phyloP scores from a whole-genome alignment of 1,284 basidiomycete genomes.

The Boletus smithii region DNA sequence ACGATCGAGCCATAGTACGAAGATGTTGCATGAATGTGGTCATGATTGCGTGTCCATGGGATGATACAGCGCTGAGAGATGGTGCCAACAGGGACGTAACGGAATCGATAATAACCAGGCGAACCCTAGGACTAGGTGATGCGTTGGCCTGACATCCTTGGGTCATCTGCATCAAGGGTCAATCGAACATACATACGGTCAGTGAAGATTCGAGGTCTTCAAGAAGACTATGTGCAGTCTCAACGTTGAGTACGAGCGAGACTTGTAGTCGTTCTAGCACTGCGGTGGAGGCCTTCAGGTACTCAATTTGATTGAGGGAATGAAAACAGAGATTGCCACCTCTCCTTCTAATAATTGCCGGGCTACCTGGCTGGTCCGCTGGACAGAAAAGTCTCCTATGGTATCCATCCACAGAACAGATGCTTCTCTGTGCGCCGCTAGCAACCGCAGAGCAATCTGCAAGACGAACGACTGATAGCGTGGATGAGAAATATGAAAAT shows the following conservation, averaged over 20 bases:
- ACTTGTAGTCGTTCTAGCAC: slow-evolving; percentile 45
- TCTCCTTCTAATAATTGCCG: slow-evolving; percentile 32
- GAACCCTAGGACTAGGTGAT: slow-evolving; percentile 23
- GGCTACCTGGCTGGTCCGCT: slow-evolving; percentile 43
- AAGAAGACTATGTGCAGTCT: slow-evolving; percentile 48
- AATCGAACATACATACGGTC: slow-evolving; percentile 27
- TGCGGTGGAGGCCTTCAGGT: slow-evolving; percentile 33
- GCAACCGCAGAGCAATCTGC: slow-evolving; percentile 53
- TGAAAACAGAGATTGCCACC: slow-evolving; percentile 28
- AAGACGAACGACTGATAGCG: slow-evolving; percentile 51
- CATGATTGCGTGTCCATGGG: slow-evolving; percentile 77
- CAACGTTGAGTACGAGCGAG: slow-evolving; percentile 56
- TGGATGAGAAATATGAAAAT: slow-evolving; percentile 4
- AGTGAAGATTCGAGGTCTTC: slow-evolving; percentile 38
- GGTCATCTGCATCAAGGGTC: slow-evolving; percentile 1
- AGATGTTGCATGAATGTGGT: slow-evolving; percentile 65
- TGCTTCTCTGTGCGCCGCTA: slow-evolving; percentile 38
- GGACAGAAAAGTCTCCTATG: slow-evolving; percentile 59
- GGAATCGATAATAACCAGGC: slow-evolving; percentile 61
- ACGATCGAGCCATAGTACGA: slow-evolving; percentile 46
- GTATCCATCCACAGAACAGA: slow-evolving; percentile 69
- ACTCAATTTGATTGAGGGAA: slow-evolving; percentile 9
- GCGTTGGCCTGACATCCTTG: slow-evolving; percentile 14
- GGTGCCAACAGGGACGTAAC: slow-evolving; percentile 67
- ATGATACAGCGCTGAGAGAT: slow-evolving; percentile 58